Conservation (phyloP, 2,329 filamentous ascomycete genomes). For the Cercospora sesami region DNA sequence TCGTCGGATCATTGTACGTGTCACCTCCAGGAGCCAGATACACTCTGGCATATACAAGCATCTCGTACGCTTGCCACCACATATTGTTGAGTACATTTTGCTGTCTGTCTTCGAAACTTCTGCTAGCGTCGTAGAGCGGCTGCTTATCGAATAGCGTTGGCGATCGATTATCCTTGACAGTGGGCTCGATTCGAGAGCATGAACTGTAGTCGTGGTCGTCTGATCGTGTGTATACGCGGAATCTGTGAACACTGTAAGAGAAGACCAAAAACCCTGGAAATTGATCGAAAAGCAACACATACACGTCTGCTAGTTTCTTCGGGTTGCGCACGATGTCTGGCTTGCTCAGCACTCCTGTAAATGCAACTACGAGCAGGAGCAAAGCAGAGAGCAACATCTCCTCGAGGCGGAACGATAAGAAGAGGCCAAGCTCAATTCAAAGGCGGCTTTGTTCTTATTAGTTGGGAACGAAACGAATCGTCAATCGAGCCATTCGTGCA, state of each 20-base stretch:
- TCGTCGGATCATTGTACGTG: not conserved
- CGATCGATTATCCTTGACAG: not conserved
- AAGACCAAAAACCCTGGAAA: not conserved
- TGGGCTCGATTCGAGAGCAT: not conserved
- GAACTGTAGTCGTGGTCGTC: not conserved
- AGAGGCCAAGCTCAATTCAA: too few species aligned
- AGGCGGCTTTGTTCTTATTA: too few species aligned
- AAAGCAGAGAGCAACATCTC: too few species aligned
- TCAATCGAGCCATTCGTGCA: too few species aligned
- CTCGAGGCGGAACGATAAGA: too few species aligned
- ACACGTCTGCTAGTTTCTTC: too few species aligned
- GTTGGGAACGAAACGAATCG: too few species aligned
- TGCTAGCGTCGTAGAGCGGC: not conserved
- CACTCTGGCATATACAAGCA: not conserved
- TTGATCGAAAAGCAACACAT: too few species aligned
- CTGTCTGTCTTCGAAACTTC: not conserved
- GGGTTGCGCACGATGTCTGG: too few species aligned
- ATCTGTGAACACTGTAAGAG: not conserved
- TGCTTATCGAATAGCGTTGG: not conserved
- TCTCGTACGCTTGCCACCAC: not conserved
- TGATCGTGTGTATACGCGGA: not conserved
- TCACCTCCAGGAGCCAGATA: not conserved
- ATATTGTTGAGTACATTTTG: not conserved
- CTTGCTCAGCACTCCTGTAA: too few species aligned
- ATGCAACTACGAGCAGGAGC: too few species aligned